These are phyloP conservation scores for Acorus gramineus DNA, from an alignment of 106 monocot genomes.

Conservation along the genomic window DNA sequence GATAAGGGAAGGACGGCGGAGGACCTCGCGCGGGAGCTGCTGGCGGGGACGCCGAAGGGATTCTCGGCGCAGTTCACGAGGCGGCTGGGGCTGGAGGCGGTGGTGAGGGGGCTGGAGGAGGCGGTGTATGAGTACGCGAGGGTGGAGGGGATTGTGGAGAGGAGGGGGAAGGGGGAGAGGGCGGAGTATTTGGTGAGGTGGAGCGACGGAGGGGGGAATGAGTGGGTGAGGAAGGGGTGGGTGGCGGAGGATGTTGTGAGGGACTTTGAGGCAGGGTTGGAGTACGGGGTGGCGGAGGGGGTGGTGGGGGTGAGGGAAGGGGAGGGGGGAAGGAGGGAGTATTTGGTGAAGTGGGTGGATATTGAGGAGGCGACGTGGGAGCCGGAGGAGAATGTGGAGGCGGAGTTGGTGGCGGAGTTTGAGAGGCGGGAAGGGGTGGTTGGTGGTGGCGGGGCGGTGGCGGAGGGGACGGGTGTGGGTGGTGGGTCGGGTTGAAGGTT, in stretches of 20 bases:
- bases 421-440: slow-evolving; percentile 12
- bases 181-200: slow-evolving; percentile 82
- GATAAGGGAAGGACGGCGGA: slow-evolving; percentile 44
- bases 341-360: slow-evolving; percentile 86
- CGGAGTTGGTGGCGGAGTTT: slow-evolving; percentile 57
- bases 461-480: too few relatives aligned
- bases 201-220: slow-evolving; percentile 71
- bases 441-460: too few relatives aligned
- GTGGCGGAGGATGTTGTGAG: slow-evolving; percentile 61
- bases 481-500: too few relatives aligned
- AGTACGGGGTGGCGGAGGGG: slow-evolving; percentile 79
- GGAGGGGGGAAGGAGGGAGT: slow-evolving; percentile 34
- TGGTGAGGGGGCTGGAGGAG: slow-evolving; percentile 50
- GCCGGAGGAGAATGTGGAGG: slow-evolving; percentile 68
- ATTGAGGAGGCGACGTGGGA: slow-evolving; percentile 79
- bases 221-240: slow-evolving; percentile 61
- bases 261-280: slow-evolving; percentile 74
- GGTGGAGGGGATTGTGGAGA: slow-evolving; percentile 65
- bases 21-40: slow-evolving; percentile 56
- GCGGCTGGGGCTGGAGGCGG: slow-evolving; percentile 52
- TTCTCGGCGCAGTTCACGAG: slow-evolving; percentile 39
- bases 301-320: slow-evolving; percentile 33
- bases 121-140: slow-evolving; percentile 72
- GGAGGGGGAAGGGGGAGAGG: slow-evolving; percentile 46
- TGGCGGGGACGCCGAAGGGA: slow-evolving; percentile 47